Evolutionary conservation across 768 basidiomycete species (phyloP).

Genomic region (Lactifluus echinatus): DNA sequence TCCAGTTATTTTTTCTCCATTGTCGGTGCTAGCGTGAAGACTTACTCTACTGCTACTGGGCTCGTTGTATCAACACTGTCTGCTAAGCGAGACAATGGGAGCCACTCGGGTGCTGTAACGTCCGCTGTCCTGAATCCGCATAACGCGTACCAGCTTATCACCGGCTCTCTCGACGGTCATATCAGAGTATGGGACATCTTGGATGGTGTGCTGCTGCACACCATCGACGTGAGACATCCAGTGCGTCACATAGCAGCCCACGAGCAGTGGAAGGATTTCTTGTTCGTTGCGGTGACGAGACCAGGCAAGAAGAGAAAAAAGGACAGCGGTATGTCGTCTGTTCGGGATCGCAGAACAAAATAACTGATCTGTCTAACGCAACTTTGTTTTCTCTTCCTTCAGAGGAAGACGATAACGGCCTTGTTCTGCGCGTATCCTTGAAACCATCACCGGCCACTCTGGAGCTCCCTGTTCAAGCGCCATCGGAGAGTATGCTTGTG

Average conservation of each 20-base stretch:
- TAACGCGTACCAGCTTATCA: constrained; percentile 85
- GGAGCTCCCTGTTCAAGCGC: constrained; percentile 32
- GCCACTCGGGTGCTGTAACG: constrained; percentile 52
- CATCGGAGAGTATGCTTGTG: constrained; percentile 44
- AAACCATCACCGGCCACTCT: constrained; percentile 38
- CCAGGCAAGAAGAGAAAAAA: constrained; percentile 37
- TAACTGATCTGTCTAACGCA: background rate
- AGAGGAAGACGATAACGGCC: constrained; percentile 33
- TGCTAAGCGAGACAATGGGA: constrained; percentile 33
- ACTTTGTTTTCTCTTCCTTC: background rate
- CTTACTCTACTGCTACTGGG: constrained; percentile 72
- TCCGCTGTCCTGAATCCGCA: constrained; percentile 70
- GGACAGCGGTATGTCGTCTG: constrained; percentile 23
- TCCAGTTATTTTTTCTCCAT: constrained; percentile 84
- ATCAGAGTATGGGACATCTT: constrained; percentile 91
- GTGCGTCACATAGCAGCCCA: constrained; percentile 68
- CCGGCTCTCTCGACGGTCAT: constrained; percentile 74
- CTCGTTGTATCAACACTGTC: constrained; percentile 79
- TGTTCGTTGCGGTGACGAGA: constrained; percentile 63
- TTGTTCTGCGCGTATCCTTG: constrained; percentile 57
- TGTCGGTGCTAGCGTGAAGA: constrained; percentile 72
- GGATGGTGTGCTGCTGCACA: constrained; percentile 71
- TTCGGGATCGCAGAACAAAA: background rate
- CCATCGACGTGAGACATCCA: constrained; percentile 59
- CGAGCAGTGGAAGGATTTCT: constrained; percentile 51